Percentiles rank a stretch among this genome's conserved stretches.
Evolutionary conservation across 1,139 yeast species (phyloP).

Genomic region (Hanseniaspora sp.): DNA sequence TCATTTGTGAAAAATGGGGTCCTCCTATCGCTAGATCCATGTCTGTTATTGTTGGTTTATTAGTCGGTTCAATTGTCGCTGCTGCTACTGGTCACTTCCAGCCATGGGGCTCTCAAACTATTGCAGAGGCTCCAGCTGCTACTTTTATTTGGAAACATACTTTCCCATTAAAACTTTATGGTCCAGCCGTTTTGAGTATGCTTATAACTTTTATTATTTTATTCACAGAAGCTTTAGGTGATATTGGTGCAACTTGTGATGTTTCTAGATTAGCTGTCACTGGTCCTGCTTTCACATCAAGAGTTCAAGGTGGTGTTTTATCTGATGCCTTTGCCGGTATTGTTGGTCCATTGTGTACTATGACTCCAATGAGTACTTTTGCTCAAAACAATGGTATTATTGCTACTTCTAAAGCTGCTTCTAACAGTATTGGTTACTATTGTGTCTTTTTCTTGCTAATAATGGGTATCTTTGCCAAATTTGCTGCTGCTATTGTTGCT

Average conservation of each 20-base stretch:
- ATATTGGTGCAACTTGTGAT: conserved; percentile 83
- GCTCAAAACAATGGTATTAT: conserved; percentile 94
- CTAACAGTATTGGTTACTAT: conserved; percentile 78
- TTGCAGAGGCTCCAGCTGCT: conserved; percentile 66
- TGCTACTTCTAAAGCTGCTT: conserved; percentile 80
- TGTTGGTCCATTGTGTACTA: conserved; percentile 59
- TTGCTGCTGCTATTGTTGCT: conserved; percentile 78
- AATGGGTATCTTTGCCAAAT: conserved; percentile 81
- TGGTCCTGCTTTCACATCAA: conserved; percentile 66
- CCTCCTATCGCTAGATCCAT: conserved; percentile 92
- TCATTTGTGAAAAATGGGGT: conserved; percentile 73
- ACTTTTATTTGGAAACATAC: conserved; percentile 84
- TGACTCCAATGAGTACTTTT: conserved; percentile 78
- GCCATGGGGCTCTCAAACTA: conserved; percentile 33
- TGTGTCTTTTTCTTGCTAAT: conserved; percentile 70
- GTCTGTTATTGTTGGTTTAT: conserved; percentile 73
- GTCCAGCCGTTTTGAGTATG: conserved; percentile 74
- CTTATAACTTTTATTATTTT: conserved; percentile 67
- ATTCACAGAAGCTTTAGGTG: conserved; percentile 90
- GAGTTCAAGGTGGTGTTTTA: conserved; percentile 84
- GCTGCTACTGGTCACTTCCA: conserved; percentile 77
- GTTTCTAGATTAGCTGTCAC: conserved; percentile 75
- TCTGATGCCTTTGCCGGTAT: conserved; percentile 68
- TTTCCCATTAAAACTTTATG: conserved; percentile 61
- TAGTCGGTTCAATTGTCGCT: conserved; percentile 83